Percentiles rank a stretch among this genome's conserved stretches.
Evolutionary conservation across 805 yeast genomes (phyloP).

Genomic region (Starmerella stigmatis): DNA sequence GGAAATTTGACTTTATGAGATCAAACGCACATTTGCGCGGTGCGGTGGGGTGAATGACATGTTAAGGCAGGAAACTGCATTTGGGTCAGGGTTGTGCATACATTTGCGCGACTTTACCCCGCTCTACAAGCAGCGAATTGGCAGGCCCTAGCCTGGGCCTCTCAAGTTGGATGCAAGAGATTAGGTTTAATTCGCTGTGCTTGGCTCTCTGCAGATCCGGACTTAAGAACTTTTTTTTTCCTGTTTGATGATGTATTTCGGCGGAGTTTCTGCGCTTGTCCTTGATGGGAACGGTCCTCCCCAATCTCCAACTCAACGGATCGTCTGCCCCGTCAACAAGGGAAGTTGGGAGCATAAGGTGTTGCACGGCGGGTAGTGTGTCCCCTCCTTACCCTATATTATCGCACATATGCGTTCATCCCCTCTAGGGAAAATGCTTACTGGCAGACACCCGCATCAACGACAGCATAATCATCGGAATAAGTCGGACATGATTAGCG

Average conservation of each 20-base stretch:
- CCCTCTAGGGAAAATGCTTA: neutral
- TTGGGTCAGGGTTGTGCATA: neutral
- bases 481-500: neutral
- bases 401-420: no score
- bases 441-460: neutral
- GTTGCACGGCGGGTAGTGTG: neutral
- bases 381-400: neutral
- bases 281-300: neutral
- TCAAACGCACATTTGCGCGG: neutral
- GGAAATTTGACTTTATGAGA: neutral
- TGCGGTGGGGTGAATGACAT: neutral
- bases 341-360: neutral
- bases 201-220: no score
- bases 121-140: neutral
- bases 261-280: no score
- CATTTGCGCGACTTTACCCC: slow-evolving; percentile 3
- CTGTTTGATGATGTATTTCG: no score
- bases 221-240: no score
- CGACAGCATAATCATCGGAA: neutral
- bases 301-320: neutral
- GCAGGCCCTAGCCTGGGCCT: neutral
- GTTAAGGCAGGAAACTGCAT: neutral
- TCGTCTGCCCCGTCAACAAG: no score
- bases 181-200: neutral
- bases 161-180: neutral